These are phyloP conservation scores for Flaveria floridana DNA, from an alignment of 140 eudicot genomes.

Conservation along the genomic window DNA sequence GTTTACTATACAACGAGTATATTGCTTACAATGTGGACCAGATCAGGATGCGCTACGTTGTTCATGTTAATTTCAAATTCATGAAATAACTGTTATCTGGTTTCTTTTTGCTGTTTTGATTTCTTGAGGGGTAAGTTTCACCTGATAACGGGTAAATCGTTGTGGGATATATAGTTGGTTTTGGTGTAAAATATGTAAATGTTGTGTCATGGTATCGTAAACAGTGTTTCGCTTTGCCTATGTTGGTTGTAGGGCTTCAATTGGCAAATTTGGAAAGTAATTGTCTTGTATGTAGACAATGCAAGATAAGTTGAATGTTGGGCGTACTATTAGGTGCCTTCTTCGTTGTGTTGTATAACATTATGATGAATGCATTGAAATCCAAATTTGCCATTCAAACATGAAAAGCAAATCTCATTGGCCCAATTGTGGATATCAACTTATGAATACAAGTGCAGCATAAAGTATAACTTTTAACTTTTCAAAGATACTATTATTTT, in stretches of 20 bases:
- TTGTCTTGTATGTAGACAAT: slow-evolving; percentile 6
- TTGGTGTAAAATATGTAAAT: slow-evolving; percentile 20
- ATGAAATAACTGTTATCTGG: slow-evolving; percentile 12
- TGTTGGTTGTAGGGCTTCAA: slow-evolving; percentile 3
- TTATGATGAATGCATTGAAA: background rate
- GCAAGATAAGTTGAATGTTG: background rate
- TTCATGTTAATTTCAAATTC: slow-evolving; percentile 71
- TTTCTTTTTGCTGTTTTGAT: background rate
- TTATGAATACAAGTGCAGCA: no score
- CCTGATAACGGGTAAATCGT: background rate
- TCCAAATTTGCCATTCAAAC: background rate
- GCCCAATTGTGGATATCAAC: background rate
- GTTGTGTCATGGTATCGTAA: background rate
- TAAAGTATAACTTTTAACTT: no score
- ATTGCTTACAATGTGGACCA: slow-evolving; percentile 90
- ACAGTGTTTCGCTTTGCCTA: background rate
- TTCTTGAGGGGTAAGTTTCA: background rate
- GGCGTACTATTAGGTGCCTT: background rate
- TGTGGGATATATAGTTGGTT: slow-evolving; percentile 7
- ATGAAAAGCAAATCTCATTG: background rate
- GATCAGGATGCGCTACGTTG: slow-evolving; percentile 87
- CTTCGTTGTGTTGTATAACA: background rate
- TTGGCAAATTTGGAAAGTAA: background rate
- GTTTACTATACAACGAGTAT: slow-evolving; percentile 82
- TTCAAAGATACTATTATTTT: no score